Evolutionary conservation across 768 basidiomycete genomes (phyloP), one percentile per base, ranked within the genome.

Genomic region (Candolleomyces aberdarensis): DNA sequence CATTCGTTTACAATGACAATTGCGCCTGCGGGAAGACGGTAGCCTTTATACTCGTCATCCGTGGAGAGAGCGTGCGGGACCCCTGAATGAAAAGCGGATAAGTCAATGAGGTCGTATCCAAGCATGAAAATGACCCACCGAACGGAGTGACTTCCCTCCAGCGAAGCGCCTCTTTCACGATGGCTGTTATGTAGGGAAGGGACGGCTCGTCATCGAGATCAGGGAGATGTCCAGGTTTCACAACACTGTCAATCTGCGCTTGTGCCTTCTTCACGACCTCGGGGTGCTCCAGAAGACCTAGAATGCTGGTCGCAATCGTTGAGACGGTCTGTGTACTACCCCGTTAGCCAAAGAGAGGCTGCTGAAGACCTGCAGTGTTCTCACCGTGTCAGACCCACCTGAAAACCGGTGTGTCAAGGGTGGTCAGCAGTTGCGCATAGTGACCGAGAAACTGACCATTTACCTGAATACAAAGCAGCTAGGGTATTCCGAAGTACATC

Each of bases 151-250:
- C 66, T 29, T 61, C 64, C 31, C 66, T 67, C 70, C 70, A 72
- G 26, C 74, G 65, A 51, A 76, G 48, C 0, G 66, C 61, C 56
- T 76, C 75, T 56, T 68, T 67, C 3, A 65, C 62, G 5, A 75
- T 65, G 10, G 75, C 75, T 13, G 66, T 69, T 40, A 74, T 65
- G 44, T 72, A 76, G 2, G 75, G 75, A n/a, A 77, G 51, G 2
- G 58, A 50, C 13, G 63, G 51, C 56, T 66, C 52, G 47, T 75
- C 75, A 1, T 67, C 66, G 40, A 74, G 69, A 39, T 70, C 68
- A 0, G 78, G 78, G 14, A 79, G 63, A 47, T 70, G 61, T 22
- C 70, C 69, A 5, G 61, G 56, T 15, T 73, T 71, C 6, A 76
- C 44, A 7, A 76, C 71, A 19, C 63, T 47, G 60, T 76, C 77